Percentiles rank a stretch among this genome's conserved stretches.
phyloP scores from a whole-genome alignment of 306 rosid species.

The Vigna angularis region DNA sequence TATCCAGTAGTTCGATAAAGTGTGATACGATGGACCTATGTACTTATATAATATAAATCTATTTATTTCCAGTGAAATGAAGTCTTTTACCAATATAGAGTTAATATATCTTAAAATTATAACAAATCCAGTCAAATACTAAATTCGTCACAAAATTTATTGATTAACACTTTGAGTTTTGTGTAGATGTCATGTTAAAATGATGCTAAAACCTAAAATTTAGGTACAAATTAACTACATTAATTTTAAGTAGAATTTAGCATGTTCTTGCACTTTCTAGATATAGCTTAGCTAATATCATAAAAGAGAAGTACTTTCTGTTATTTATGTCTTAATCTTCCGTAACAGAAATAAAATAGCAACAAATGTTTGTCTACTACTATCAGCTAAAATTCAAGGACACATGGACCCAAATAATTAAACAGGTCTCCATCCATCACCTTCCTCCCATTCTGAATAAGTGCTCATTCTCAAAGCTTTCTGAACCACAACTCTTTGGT shows the following conservation, averaged over 20 bases:
- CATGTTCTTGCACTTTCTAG: background rate
- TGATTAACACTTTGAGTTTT: no score
- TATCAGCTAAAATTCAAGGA: background rate
- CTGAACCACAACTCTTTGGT: background rate
- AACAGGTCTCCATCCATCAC: background rate
- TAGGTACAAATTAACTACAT: background rate
- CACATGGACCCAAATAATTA: slow-evolving; percentile 2
- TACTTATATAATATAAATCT: no score
- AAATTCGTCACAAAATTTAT: no score
- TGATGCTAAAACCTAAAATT: background rate
- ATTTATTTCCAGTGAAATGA: no score
- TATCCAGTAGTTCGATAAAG: no score
- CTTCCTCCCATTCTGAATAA: background rate
- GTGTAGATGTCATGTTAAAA: background rate
- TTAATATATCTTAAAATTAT: no score
- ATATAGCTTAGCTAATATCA: background rate
- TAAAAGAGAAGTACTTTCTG: background rate
- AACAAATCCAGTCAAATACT: no score
- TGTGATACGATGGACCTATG: fast-evolving
- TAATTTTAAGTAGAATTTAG: background rate
- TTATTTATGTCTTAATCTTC: background rate
- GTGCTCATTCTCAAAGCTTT: background rate
- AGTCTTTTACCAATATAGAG: no score
- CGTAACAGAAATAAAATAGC: background rate
- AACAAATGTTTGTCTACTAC: background rate